Conservation (phyloP, 331 rosid species). For the Pyracantha coccinea region DNA sequence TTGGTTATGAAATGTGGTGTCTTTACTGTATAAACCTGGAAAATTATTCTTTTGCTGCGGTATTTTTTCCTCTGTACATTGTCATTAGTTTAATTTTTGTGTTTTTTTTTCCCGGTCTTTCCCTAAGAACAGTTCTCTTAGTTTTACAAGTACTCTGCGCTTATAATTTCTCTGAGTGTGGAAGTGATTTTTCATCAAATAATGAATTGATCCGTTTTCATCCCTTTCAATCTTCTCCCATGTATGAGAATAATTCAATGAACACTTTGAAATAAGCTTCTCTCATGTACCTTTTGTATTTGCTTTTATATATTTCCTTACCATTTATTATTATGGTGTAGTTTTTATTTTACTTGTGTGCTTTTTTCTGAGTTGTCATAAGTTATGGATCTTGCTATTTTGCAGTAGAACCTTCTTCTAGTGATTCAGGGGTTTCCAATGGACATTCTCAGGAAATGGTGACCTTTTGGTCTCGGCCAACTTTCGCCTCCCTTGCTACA, state of each 20-base stretch:
- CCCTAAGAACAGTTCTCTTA: not conserved
- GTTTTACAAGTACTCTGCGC: not conserved
- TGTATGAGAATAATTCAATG: slow-evolving; percentile 6
- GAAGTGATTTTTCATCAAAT: not conserved
- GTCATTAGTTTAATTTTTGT: not conserved
- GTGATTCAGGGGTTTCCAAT: slow-evolving; percentile 25
- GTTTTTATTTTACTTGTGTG: not conserved
- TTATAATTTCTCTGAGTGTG: not conserved
- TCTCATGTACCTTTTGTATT: not conserved
- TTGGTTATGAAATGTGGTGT: not conserved
- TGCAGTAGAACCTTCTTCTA: slow-evolving; percentile 56
- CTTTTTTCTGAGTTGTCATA: not conserved
- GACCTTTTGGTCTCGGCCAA: slow-evolving; percentile 30
- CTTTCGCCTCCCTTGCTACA: slow-evolving; percentile 25
- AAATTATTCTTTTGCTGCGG: not conserved
- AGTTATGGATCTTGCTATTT: not conserved
- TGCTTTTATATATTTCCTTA: not conserved
- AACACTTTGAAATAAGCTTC: not conserved
- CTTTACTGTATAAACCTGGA: not conserved
- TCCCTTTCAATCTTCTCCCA: not conserved
- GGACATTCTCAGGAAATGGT: slow-evolving; percentile 28
- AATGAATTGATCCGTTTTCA: not conserved
- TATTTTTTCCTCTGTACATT: not conserved
- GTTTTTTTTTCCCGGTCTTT: not conserved
- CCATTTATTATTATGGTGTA: not conserved